Evolutionary conservation across 352 stramenopile species (phyloP), one percentile per base, ranked within the genome.

Genomic region (Phytophthora cryptogea): DNA sequence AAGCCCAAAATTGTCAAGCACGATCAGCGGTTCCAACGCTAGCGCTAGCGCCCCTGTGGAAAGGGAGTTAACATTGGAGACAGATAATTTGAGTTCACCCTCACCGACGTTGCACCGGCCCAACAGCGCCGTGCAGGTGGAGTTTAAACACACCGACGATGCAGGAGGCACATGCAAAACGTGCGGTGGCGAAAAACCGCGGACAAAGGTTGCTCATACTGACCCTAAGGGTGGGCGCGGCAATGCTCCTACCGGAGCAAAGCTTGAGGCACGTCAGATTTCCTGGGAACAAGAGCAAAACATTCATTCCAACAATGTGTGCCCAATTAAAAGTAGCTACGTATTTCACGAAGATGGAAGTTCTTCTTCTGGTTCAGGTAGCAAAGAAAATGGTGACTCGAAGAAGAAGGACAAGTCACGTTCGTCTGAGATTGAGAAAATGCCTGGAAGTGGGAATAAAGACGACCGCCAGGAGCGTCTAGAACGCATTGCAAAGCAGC

Each of bases 401-500:
- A 86, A 90, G 67, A 85, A 85, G 44, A 91, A 89, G 37, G 64
- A 71, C 17, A 73, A 74, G 33, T 43, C 68, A 7, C 59, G 68
- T 2, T 50, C 63, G 5, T 72, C 68, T 1, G 79, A 89, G 14
- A 50, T 76, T 8, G 82, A 91, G 49, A 90, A 91, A 58, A 91
- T 91, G 82, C 82, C 82, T 8, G 66, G 66, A 31, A 67, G 75
- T 40, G 78, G 80, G 2, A 92, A 88, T 41, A 66, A 72, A 33
- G 83, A 92, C 36, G 83, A 92, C 16, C 80, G 83, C 3, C 68
- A 86, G 45, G 83, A 92, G 39, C 78, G 83, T 27, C 58, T 92
- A 0, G 80, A 92, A 35, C 78, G 79, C 13, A 71, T 88, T 1
- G 83, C 80, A 8, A 86, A 85, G 27, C 54, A 76, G 32, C 63